Evolutionary conservation across 805 yeast species (phyloP).

Genomic region (baker's yeast (Saccharomyces cerevisiae)): DNA sequence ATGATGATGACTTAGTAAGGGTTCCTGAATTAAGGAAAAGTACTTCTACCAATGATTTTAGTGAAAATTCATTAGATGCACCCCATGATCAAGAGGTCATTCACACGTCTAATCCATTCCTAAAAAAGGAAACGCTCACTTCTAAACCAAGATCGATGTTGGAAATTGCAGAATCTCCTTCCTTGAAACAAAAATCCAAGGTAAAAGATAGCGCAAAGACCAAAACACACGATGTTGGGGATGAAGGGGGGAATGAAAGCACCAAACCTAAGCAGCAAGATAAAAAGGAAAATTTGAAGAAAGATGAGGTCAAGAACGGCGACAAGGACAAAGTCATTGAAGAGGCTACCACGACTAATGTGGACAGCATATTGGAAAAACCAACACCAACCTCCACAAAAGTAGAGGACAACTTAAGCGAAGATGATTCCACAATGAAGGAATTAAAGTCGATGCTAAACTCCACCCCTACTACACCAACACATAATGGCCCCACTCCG

Average conservation of each 20-base stretch:
- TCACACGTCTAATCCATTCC: constrained; percentile 10
- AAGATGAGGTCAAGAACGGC: constrained; percentile 3
- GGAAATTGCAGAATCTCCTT: constrained; percentile 19
- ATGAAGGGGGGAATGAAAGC: not conserved
- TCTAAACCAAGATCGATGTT: constrained; percentile 21
- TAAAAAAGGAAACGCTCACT: constrained; percentile 1
- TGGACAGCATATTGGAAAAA: constrained; percentile 6
- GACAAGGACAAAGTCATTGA: constrained; percentile 1
- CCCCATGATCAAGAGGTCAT: not conserved
- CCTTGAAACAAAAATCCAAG: not conserved
- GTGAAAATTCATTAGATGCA: not conserved
- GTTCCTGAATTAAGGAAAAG: constrained; percentile 22
- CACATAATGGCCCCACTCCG: not conserved
- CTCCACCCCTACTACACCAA: not conserved
- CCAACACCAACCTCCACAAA: constrained; percentile 4
- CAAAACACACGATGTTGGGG: not conserved
- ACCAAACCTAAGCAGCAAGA: not conserved
- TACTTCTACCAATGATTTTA: constrained; percentile 10
- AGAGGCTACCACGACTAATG: not conserved
- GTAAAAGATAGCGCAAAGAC: not conserved
- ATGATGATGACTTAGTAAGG: constrained; percentile 13
- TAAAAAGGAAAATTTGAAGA: constrained; percentile 1
- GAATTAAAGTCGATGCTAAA: not conserved
- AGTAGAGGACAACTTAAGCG: not conserved
- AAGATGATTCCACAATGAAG: not conserved